Base-by-base conservation (phyloP, 2,329 filamentous ascomycete genomes). In the Acrocalymma vagum region DNA sequence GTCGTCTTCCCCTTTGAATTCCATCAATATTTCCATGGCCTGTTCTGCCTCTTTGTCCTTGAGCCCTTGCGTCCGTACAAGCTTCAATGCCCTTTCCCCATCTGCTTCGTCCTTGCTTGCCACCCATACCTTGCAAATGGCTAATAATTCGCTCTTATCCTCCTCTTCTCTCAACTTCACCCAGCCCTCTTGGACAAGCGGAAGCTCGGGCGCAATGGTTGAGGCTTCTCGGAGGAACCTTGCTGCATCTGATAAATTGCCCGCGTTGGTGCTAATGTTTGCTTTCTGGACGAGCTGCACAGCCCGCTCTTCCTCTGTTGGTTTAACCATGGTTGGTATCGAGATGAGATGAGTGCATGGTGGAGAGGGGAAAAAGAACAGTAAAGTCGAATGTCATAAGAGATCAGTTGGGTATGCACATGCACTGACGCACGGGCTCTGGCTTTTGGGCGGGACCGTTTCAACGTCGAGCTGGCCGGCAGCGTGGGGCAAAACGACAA, bases 221-320 rank as follows among this genome's bases (percentile, higher is more conserved):
- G 69, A 71, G 22, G 74, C 75, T 55, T 77, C 71, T 29, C 71
- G 66, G 39, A 78, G 55, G n/a, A 67, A 62, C 30, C 66, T 55
- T 17, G 70, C 71, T 15, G 73, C 74, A 37, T 68, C 61, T 29
- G 63, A 58, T 29, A 74, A 55, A 26, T 72, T 61, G 34, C 64
- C 63, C 8, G 54, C 44, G 26, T 56, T 55, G 22, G 55, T 55
- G 38, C 54, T 59, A 21, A 61, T 54, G 22, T 36, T 42, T 9
- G 65, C 66, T 43, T 56, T 60, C 25, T 58, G 49, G 26, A 58
- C 61, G 32, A 70, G 65, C 35, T 62, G 55, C 32, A 62, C 38
- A 5, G 62, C 64, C 24, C 59, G 55, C 28, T 60, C 58, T 30
- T 62, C 59, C 25, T 67, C 62, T 13, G 53, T 52, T 21, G 49